phyloP scores from a whole-genome alignment of 257 asterid species.

The Capsicum baccatum region DNA sequence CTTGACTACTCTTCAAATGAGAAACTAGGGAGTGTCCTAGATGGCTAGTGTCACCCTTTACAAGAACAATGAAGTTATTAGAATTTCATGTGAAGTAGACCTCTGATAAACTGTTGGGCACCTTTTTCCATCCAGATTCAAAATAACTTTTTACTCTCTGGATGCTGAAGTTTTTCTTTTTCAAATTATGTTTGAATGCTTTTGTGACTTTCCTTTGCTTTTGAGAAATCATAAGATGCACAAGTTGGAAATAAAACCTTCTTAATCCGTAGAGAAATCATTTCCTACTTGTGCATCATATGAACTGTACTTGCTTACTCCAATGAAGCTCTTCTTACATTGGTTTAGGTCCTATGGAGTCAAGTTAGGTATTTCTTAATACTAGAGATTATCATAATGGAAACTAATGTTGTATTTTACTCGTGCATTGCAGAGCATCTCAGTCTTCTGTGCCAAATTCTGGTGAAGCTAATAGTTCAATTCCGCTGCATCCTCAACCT shows the following conservation, averaged over 20 bases:
- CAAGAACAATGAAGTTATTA: neutral
- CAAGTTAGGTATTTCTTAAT: neutral
- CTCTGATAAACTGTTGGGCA: too few relatives aligned
- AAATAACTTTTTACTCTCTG: neutral
- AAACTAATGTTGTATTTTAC: too few relatives aligned
- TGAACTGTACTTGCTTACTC: neutral
- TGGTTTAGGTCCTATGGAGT: too few relatives aligned
- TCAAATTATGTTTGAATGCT: neutral
- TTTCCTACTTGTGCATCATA: conserved; percentile 15
- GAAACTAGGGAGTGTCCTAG: neutral
- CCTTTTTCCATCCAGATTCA: neutral
- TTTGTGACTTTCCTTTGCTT: neutral
- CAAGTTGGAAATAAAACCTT: neutral
- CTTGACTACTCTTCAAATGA: neutral
- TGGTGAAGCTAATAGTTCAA: too few relatives aligned
- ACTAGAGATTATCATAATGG: neutral
- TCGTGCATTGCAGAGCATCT: too few relatives aligned
- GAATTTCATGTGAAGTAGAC: too few relatives aligned
- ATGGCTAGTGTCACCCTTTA: neutral
- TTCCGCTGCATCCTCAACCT: too few relatives aligned
- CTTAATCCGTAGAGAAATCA: neutral
- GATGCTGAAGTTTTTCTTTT: conserved; percentile 7
- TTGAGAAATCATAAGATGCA: neutral
- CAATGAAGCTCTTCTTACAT: neutral
- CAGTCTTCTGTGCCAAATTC: too few relatives aligned